Evolutionary conservation across 2,329 filamentous ascomycete genomes (phyloP).

Genomic region (Fonsecaea multimorphosa): DNA sequence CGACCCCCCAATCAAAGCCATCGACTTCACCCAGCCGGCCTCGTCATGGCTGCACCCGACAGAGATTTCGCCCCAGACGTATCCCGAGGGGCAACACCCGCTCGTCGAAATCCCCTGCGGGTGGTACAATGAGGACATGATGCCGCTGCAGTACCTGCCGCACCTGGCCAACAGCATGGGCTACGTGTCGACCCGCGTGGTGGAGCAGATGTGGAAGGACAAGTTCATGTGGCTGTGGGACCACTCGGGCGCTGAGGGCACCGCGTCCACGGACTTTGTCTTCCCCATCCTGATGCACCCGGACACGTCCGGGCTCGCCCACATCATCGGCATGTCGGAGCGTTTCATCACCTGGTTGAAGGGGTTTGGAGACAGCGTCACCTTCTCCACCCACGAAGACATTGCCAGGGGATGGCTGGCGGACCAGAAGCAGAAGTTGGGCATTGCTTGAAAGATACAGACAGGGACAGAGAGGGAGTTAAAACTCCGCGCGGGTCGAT

Average conservation of each 20-base stretch:
- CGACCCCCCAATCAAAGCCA: constrained; percentile 46
- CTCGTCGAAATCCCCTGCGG: constrained; percentile 58
- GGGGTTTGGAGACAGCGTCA: constrained; percentile 52
- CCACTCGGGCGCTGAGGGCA: constrained; percentile 41
- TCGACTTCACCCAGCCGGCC: constrained; percentile 49
- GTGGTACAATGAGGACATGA: constrained; percentile 61
- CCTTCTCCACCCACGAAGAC: constrained; percentile 54
- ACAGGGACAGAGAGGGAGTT: neutral
- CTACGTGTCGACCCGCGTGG: constrained; percentile 55
- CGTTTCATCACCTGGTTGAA: constrained; percentile 59
- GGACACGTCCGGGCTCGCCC: constrained; percentile 66
- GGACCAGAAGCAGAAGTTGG: constrained; percentile 24
- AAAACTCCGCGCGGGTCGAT: neutral
- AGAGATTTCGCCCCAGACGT: constrained; percentile 40
- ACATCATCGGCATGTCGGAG: constrained; percentile 65
- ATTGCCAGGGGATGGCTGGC: constrained; percentile 50
- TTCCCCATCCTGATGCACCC: constrained; percentile 63
- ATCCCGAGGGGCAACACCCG: constrained; percentile 39
- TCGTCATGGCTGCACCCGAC: constrained; percentile 52
- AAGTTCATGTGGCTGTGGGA: constrained; percentile 53
- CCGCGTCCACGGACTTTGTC: constrained; percentile 44
- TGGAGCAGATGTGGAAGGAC: constrained; percentile 61
- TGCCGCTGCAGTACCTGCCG: constrained; percentile 56
- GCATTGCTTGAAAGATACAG: neutral
- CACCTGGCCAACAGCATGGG: constrained; percentile 55